phyloP scores from a whole-genome alignment of 176 grass and related monocot species.

The Oryza brachyantha region DNA sequence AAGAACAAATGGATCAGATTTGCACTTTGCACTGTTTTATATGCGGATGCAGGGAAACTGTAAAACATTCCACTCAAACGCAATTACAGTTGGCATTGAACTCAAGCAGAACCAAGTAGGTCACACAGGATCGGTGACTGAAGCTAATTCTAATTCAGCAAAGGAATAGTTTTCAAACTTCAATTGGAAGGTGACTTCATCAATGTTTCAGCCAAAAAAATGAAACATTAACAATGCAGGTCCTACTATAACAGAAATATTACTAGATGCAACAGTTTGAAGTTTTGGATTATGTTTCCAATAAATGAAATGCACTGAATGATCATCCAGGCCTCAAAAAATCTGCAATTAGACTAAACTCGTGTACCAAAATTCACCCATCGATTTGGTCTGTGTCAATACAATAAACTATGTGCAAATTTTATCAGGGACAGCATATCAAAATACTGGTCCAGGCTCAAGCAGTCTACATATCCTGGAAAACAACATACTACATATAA shows the following conservation, averaged over 20 bases:
- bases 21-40: conserved; percentile 15
- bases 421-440: conserved; percentile 10
- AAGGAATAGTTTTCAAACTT: not conserved
- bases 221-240: conserved; percentile 1
- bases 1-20: conserved; percentile 5
- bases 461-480: not conserved
- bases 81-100: not conserved
- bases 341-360: not conserved
- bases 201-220: conserved; percentile 4
- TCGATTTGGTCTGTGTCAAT: not conserved
- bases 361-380: conserved; percentile 1
- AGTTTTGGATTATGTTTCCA: not conserved
- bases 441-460: conserved; percentile 6
- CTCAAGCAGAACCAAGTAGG: conserved; percentile 7
- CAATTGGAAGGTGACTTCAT: not conserved
- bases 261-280: conserved; percentile 11
- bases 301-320: not conserved
- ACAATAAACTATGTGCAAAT: conserved; percentile 8
- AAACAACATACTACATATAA: not conserved
- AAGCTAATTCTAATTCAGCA: not conserved
- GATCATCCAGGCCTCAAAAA: not conserved
- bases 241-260: conserved; percentile 11
- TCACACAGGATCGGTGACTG: not conserved
- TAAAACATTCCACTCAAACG: conserved; percentile 19
- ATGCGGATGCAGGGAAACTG: not conserved